Evolutionary conservation across 192 early-diverging fungal species (phyloP), one percentile per base, ranked within the genome.

Genomic region (Umbelopsis sp.): DNA sequence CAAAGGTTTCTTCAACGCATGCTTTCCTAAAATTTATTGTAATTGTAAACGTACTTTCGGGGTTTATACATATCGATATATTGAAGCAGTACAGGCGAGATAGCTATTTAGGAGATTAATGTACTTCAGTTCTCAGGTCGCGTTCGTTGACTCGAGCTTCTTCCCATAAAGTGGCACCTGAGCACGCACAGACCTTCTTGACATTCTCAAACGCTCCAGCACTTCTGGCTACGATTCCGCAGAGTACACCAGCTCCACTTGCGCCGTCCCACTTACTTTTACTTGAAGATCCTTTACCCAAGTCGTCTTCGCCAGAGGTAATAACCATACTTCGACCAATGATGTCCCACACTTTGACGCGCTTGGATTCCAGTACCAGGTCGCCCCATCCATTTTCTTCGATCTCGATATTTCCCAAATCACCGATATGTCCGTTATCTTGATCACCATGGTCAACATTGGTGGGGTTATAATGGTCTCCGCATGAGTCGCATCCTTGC

Each of bases 131-230:
- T 69, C 41, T 49, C 43, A 44, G 26, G 32, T 70, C 52, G 29
- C 70, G 41, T 21, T 77, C 81, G 45, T 74, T 78, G 62, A 85
- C 56, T 9, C 86, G 77, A 54, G 87, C 86, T 75, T 97, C 95
- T 69, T 94, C 88, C 95, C 95, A 97, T 52, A 97, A 78, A 22
- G 95, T 97, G 68, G 87, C 86, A 21, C 95, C 95, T 34, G 78
- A 84, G 79, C 95, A 97, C 25, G 89, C 87, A 74, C 95, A 97
- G 9, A 97, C 86, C 72, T 85, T 89, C 67, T 97, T 97, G 26
- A 86, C 83, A 74, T 97, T 97, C 77, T 96, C 90, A 84, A 97
- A 97, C 29, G 91, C 85, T 26, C 95, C 95, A 2, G 95, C 95
- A 43, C 90, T 92, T 71, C 94, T 86, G 0, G 95, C 95, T 79